Base-by-base conservation (phyloP, 306 rosid genomes). In the Prunus mume region DNA sequence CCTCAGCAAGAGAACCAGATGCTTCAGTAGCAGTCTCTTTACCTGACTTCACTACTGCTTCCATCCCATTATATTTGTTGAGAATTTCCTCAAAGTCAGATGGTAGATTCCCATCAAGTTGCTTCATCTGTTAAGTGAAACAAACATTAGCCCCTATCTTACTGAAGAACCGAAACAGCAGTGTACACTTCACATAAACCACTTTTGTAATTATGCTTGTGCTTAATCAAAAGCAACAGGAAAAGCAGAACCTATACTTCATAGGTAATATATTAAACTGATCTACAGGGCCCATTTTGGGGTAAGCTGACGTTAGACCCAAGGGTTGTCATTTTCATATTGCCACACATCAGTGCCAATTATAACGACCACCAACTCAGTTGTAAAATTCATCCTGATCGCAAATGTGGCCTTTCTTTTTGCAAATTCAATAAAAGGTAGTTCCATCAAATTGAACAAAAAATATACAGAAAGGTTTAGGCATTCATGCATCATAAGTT, bases 101-200 rank as follows among this genome's bases (percentile, higher is more conserved):
- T 3, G 93, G 93, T 84, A 86, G 85, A 81, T 89, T 86, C 56
- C 68, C 70, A 67, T 88, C 97, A 56, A 93, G 86, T 77, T 83
- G 78, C 66, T 88, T 85, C 69, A 82, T 82, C 98, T 91, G 91
- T 78, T n/a, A 74, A 80, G 68, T 18, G 69, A 43, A 85, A 73
- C 70, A 74, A 72, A 62, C 50, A 51, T 78, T 80, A 80, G 83
- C 85, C 60, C 13, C n/a, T n/a, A 22, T 43, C 28, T 62, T 28
- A 34, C 41, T 28, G 11, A 24, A 60, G 19, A 24, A 51, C 34
- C 14, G 20, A 54, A 52, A 5, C 51, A 6, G n/a, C n/a, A 71
- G 27, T 12, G 8, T 20, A 34, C 41, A 5, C 19, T 9, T 6
- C 19, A 61, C 14, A 27, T 15, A 61, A 13, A 61, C 24, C 27